Percentiles rank a stretch among this genome's conserved stretches.
Conservation (phyloP, 768 basidiomycete genomes). For the Kwoniella sp. region DNA sequence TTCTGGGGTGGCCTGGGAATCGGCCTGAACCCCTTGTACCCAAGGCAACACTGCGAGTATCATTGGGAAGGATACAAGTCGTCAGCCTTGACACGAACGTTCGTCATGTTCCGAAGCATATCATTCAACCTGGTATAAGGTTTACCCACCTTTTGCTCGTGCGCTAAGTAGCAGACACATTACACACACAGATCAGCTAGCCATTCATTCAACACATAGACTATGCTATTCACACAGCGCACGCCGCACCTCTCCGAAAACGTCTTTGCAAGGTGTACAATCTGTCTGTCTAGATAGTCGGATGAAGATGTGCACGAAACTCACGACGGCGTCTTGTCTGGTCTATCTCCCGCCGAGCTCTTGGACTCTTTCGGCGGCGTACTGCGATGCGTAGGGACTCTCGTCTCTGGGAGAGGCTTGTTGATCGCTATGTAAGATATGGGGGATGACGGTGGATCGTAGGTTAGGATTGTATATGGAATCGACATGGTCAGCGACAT, state of each 20-base stretch:
- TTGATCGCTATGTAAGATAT: conserved; percentile 23
- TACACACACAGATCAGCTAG: conserved; percentile 12
- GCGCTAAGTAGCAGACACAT: conserved; percentile 16
- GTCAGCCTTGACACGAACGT: conserved; percentile 22
- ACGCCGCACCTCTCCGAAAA: background rate
- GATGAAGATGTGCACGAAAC: too few relatives aligned
- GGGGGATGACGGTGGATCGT: conserved; percentile 43
- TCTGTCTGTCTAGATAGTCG: background rate
- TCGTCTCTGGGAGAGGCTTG: conserved; percentile 6
- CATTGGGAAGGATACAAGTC: background rate
- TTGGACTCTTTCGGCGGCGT: conserved; percentile 25
- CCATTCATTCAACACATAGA: background rate
- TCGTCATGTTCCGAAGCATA: background rate
- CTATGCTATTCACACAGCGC: conserved; percentile 1
- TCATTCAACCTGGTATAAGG: conserved; percentile 10
- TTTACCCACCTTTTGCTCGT: conserved; percentile 32
- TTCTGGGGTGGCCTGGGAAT: conserved; percentile 33
- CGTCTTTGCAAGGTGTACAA: conserved; percentile 15
- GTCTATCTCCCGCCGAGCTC: conserved; percentile 11
- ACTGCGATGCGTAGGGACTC: conserved; percentile 5
- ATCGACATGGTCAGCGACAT: conserved; percentile 44
- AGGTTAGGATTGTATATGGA: conserved; percentile 38
- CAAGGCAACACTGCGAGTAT: conserved; percentile 44
- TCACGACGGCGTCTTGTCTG: conserved; percentile 44
- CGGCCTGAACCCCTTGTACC: conserved; percentile 36